Conservation (phyloP, 345 rosid species). For the Acer campestre region DNA sequence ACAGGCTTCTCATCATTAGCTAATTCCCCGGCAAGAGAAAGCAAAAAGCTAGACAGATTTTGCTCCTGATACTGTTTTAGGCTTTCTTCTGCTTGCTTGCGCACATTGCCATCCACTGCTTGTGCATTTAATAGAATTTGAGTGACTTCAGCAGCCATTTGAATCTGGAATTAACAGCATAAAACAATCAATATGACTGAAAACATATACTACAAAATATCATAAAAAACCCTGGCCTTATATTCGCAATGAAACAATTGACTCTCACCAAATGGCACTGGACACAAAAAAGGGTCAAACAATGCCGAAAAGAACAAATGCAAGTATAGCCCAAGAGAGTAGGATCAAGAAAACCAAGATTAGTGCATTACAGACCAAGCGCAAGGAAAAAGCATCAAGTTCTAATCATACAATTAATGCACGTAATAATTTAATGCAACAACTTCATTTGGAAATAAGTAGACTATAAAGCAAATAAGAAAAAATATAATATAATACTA, state of each 20-base stretch:
- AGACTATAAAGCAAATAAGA: background rate
- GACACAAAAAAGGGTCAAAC: background rate
- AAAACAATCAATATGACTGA: background rate
- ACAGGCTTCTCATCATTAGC: slow-evolving; percentile 72
- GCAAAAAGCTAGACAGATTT: slow-evolving; percentile 61
- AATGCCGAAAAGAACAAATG: background rate
- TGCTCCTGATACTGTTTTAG: slow-evolving; percentile 71
- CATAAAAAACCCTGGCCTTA: too few relatives aligned
- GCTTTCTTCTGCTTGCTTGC: slow-evolving; percentile 72
- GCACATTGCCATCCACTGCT: slow-evolving; percentile 64
- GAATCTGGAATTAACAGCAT: slow-evolving; percentile 7
- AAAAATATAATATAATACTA: background rate
- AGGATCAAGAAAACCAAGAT: background rate
- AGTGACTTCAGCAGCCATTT: slow-evolving; percentile 58
- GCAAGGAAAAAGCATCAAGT: background rate
- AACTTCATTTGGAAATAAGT: background rate
- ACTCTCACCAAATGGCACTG: background rate
- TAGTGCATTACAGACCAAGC: background rate
- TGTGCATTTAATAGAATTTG: slow-evolving; percentile 78
- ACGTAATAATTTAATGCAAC: background rate
- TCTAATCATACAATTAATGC: background rate
- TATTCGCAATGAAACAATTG: background rate
- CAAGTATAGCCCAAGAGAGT: background rate
- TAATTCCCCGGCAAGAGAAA: slow-evolving; percentile 68
- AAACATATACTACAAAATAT: background rate